A percentile compares a stretch with the other conserved stretches of the same genome.
These are phyloP conservation scores for Fusarium sp. DNA, from an alignment of 2,329 filamentous ascomycete genomes.

Conservation along the genomic window DNA sequence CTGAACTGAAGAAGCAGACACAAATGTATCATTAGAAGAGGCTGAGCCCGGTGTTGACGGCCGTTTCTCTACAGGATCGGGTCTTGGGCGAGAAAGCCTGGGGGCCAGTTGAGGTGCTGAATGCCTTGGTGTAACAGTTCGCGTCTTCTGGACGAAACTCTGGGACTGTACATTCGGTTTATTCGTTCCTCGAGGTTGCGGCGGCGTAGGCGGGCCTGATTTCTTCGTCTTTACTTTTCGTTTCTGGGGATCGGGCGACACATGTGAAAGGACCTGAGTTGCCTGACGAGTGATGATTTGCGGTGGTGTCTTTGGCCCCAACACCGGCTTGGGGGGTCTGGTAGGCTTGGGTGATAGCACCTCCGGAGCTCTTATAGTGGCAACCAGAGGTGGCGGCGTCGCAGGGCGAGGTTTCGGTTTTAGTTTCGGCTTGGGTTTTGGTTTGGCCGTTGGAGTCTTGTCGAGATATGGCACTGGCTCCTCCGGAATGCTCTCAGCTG, in stretches of 20 bases:
- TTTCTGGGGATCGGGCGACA: constrained; percentile 48
- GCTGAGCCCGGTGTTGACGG: constrained; percentile 45
- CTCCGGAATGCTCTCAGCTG: constrained; percentile 28
- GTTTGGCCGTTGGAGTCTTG: constrained; percentile 31
- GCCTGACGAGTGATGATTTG: constrained; percentile 40
- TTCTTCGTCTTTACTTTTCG: constrained; percentile 28
- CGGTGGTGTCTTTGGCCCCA: constrained; percentile 47
- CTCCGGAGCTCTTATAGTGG: constrained; percentile 39
- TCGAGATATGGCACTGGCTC: constrained; percentile 2
- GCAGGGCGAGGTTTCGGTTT: constrained; percentile 41
- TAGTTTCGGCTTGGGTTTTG: constrained; percentile 44
- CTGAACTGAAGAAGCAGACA: constrained; percentile 53
- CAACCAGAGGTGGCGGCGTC: constrained; percentile 34
- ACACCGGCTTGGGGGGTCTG: constrained; percentile 45
- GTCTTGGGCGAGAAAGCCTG: constrained; percentile 18
- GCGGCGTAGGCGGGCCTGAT: constrained; percentile 52
- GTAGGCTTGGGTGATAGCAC: constrained; percentile 51
- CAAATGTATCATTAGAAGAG: constrained; percentile 62
- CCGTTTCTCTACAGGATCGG: constrained; percentile 22
- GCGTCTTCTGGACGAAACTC: constrained; percentile 10
- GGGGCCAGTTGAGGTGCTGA: constrained; percentile 21
- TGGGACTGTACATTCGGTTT: constrained; percentile 29
- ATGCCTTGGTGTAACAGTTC: constrained; percentile 21
- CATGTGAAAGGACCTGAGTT: constrained; percentile 33
- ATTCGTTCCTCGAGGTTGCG: constrained; percentile 48